Percentiles rank a stretch among this genome's conserved stretches.
phyloP scores from a whole-genome alignment of 345 rosid species.

The Eucalyptus melliodora region DNA sequence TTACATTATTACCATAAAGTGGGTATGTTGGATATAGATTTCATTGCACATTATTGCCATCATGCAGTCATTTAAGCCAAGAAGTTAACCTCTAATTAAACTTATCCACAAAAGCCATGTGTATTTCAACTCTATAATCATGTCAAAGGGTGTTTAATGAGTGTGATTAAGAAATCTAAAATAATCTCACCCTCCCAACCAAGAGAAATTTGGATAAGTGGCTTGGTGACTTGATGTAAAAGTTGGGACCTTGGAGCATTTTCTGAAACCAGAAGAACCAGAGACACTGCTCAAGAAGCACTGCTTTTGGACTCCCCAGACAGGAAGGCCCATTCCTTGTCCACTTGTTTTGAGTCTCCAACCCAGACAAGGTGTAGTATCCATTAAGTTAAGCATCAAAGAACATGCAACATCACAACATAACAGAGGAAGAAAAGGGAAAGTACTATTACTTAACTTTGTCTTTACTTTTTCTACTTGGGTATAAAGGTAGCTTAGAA shows the following conservation, averaged over 20 bases:
- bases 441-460: constrained; percentile 23
- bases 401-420: constrained; percentile 19
- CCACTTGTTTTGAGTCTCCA: constrained; percentile 22
- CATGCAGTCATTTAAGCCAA: not conserved
- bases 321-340: constrained; percentile 45
- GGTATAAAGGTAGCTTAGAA: constrained; percentile 16
- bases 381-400: constrained; percentile 53
- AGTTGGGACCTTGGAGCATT: not conserved
- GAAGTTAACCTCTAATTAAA: not conserved
- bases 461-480: constrained; percentile 48
- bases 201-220: not conserved
- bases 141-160: not conserved
- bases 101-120: not conserved
- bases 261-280: not conserved
- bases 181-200: not conserved
- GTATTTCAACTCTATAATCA: not conserved
- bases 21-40: constrained; percentile 10
- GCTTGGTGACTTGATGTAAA: not conserved
- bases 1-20: constrained; percentile 25
- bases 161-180: not conserved
- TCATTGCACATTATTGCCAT: constrained; percentile 8
- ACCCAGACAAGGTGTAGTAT: constrained; percentile 48
- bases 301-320: constrained; percentile 14
- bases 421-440: not conserved
- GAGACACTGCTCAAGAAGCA: not conserved